phyloP scores from a whole-genome alignment of 768 basidiomycete genomes.

The Termitomyces titanicus region DNA sequence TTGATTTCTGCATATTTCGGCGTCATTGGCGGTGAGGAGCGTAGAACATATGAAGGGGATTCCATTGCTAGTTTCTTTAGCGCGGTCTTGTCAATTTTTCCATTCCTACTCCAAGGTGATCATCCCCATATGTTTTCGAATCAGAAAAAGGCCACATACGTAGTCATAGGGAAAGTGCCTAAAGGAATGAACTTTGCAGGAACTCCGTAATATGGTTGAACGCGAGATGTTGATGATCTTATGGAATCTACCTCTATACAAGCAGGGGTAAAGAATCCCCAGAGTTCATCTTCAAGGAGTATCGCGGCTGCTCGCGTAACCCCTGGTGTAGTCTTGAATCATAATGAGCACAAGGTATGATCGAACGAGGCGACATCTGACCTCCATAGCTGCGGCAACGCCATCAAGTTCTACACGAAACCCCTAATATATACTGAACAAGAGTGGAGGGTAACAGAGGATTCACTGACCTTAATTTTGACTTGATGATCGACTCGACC shows the following conservation, averaged over 20 bases:
- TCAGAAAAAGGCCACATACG: constrained; percentile 28
- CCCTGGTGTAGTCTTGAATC: neutral
- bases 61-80: constrained; percentile 35
- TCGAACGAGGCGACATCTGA: constrained; percentile 13
- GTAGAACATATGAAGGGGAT: constrained; percentile 6
- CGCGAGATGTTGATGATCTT: constrained; percentile 39
- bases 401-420: constrained; percentile 62
- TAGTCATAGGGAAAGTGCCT: constrained; percentile 46
- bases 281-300: constrained; percentile 48
- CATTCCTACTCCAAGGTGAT: constrained; percentile 31
- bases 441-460: neutral
- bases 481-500: constrained; percentile 61
- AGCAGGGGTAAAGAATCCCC: constrained; percentile 51
- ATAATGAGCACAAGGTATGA: neutral
- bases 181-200: constrained; percentile 42
- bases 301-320: constrained; percentile 45
- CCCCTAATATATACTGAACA: constrained; percentile 29
- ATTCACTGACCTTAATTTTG: constrained; percentile 46
- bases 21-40: neutral
- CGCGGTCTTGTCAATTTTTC: constrained; percentile 46
- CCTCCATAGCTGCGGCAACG: constrained; percentile 56
- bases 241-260: constrained; percentile 34
- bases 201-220: constrained; percentile 58
- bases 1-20: constrained; percentile 1
- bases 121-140: neutral